Base-by-base conservation (phyloP, 2,329 filamentous ascomycete genomes). In the Cladosporium sphaerospermum region DNA sequence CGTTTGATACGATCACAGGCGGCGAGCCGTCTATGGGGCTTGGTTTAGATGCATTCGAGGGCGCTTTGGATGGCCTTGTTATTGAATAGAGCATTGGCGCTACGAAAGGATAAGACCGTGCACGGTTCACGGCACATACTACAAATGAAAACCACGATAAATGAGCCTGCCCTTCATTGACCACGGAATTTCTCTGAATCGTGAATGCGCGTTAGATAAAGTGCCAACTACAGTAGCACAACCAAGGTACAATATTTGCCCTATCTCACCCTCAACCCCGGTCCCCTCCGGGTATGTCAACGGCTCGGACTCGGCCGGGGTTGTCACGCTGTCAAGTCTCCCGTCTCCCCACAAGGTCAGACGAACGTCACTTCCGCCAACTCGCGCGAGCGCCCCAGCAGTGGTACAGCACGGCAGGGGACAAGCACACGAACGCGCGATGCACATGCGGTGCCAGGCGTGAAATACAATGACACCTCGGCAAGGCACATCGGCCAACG, bases 341-440 rank as follows among this genome's bases (percentile, higher is more conserved):
- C 23, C 23, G 23, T 7, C 23, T 28, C 23, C 23, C 23, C 23
- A 28, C 37, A 41, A n/a, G 23, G 23, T n/a, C 10, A 32, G 36
- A 13, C 2, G 16, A 36, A 43, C 40, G 48, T 51, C 48, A 51
- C 48, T 51, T 51, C 48, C 48, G 23, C 48, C 48, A 51, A 44
- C 37, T 41, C 40, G 23, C 23, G 23, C 9, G 10, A 34, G 36
- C 40, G 46, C 46, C 40, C 23, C 28, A 33, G 19, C 46, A 37
- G 40, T 49, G 32, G 34, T 37, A 37, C 11, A 11, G 34, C 34
- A 37, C 10, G 34, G 34, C n/a, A 37, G n/a, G n/a, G 34, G 4
- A 13, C 11, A 13, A 37, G 34, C 11, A 9, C 34, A 11, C 34
- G 34, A 37, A 14, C 34, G 34, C 34, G n/a, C 11, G 11, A 13